Base-by-base conservation (phyloP, 371 early-diverging fungal genomes). In the Actinomucor elegans region DNA sequence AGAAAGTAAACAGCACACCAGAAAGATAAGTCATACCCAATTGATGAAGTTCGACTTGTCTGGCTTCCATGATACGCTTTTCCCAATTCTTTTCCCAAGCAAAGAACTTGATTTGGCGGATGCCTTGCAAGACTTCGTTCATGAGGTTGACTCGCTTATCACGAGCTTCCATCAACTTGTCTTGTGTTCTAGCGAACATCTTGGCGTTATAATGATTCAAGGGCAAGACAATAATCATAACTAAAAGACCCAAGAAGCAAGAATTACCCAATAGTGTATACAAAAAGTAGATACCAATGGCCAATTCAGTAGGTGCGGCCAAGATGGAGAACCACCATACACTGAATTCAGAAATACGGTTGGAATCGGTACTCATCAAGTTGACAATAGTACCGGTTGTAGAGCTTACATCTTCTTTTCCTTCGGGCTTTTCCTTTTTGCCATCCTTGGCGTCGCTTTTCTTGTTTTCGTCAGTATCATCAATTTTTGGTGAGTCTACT, bases 71-170 rank as follows among this genome's bases (percentile, higher is more conserved):
- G 11, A 78, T 59, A 11, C 71, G 64, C 17, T 71, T 55, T 32
- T 64, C 59, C 79, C 79, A 78, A 9, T 65, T 64, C 5, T 15
- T 51, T 44, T 78, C 75, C 79, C 86, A 87, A 21, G 86, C 86
- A 71, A 85, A 85, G 48, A 84, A 85, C 49, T 87, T 87, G 66
- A 87, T 83, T 55, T 84, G 81, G n/a, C 86, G 83, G 45, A 87
- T 84, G 8, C 84, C 85, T 56, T 83, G 80, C 6, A 87, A 55
- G 14, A 79, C 73, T 57, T 83, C 84, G 37, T 77, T 80, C 71
- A 81, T 78, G 7, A 80, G 35, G 8, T 65, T 64, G 0, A 83
- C 74, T 44, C 84, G 78, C 23, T 69, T 75, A 51, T 83, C 84
- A 15, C 81, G 72, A 4, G 79, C 63, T 17, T 77, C 71, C 80